Evolutionary conservation across 2,329 filamentous ascomycete genomes (phyloP).

Genomic region (Cladosporium sp.): DNA sequence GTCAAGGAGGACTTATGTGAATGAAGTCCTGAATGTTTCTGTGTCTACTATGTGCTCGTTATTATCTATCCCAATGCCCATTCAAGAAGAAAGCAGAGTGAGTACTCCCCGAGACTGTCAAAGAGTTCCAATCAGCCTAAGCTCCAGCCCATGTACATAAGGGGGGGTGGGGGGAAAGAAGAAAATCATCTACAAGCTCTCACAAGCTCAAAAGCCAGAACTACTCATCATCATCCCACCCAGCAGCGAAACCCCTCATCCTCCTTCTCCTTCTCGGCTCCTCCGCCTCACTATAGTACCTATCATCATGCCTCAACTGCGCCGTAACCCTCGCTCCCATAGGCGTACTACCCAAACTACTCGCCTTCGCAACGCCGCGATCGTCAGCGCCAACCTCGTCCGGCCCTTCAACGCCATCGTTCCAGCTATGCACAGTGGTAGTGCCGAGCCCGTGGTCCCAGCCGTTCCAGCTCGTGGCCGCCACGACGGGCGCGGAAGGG

Average conservation of each 20-base stretch:
- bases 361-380: slow-evolving; percentile 29
- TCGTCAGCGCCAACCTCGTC: slow-evolving; percentile 57
- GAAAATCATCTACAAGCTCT: no score
- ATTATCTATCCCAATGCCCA: no score
- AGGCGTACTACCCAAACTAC: slow-evolving; percentile 23
- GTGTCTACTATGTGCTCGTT: no score
- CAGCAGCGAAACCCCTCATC: slow-evolving; percentile 16
- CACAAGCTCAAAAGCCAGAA: no score
- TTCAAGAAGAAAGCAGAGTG: no score
- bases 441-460: slow-evolving; percentile 70
- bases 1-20: no score
- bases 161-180: no score
- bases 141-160: no score
- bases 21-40: no score
- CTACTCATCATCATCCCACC: no score
- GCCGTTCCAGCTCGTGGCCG: slow-evolving; percentile 82
- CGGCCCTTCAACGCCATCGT: slow-evolving; percentile 51
- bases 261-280: slow-evolving; percentile 17
- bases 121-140: no score
- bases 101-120: no score
- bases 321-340: slow-evolving; percentile 61
- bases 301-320: slow-evolving; percentile 48
- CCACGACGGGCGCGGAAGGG: slow-evolving; percentile 75
- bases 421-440: slow-evolving; percentile 74
- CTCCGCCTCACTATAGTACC: slow-evolving; percentile 35